Base-by-base conservation (phyloP, 176 grass and related monocot species). In the Ensete ventricosum region DNA sequence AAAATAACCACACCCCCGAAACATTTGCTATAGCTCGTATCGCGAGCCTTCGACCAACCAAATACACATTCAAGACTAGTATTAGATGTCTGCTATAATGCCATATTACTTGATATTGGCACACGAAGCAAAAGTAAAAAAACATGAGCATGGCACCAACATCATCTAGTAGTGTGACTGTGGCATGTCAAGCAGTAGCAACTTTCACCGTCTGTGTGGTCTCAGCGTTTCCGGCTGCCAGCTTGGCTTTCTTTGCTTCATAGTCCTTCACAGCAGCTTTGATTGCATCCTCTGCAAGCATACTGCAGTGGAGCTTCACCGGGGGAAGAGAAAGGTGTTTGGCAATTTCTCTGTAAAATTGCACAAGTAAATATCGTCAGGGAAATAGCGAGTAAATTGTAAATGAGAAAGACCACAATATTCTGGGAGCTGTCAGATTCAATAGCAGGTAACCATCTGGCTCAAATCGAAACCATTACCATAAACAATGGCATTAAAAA, bases 201-300 rank as follows among this genome's bases (percentile, higher is more conserved):
- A 58, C 72, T 34, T 55, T 73, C 2, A 29, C 71, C n/a, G 51
- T 16, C 8, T 53, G 51, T 14, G 17, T 17, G 2, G 51, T 26
- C 53, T 73, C 72, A 29, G 72, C 53, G 19, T 55, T 73, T 57
- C 52, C 51, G 9, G 53, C 25, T 34, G 72, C 72, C 49, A 51
- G n/a, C 52, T 74, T 74, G 72, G 23, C 24, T 80, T 91, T 95
- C 81, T 99, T 99, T 79, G 76, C 83, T 99, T 95, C 88, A 4
- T 91, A 99, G 29, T 99, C 88, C 75, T 99, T 99, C 50, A 99
- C 86, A 0, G 91, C 96, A 79, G 88, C 91, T 80, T 99, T 99
- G 75, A 99, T 99, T 22, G 96, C 96, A 88, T 99, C 96, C 72
- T 99, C 96, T 0, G 96, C 96, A 72, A 95, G 96, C 96, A 92